Percentiles rank a stretch among this genome's conserved stretches.
phyloP scores from a whole-genome alignment of 306 rosid genomes.

The Myrica gale region DNA sequence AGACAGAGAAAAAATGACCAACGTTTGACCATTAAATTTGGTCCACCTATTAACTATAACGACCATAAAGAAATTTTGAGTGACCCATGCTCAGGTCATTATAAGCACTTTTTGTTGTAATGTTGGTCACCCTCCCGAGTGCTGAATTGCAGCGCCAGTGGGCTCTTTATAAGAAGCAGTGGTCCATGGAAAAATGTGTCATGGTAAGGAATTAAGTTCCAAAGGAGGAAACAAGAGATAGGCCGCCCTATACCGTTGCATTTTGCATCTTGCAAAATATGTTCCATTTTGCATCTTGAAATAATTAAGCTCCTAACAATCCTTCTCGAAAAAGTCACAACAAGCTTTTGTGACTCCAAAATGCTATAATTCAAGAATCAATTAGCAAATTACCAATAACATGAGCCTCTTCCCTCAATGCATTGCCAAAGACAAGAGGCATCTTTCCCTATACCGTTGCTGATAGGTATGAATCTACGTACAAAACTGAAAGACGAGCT shows the following conservation, averaged over 20 bases:
- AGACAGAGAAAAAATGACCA: too few relatives aligned
- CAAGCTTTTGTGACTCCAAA: conserved; percentile 32
- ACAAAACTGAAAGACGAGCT: conserved; percentile 17
- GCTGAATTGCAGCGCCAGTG: too few relatives aligned
- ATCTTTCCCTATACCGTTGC: conserved; percentile 14
- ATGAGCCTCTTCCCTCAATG: conserved; percentile 61
- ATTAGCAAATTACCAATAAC: conserved; percentile 24
- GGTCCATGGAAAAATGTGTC: too few relatives aligned
- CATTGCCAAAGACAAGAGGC: conserved; percentile 70
- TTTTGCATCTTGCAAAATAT: background rate
- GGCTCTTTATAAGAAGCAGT: too few relatives aligned
- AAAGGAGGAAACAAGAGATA: conserved; percentile 9
- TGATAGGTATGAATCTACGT: conserved; percentile 18
- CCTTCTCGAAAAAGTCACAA: conserved; percentile 29
- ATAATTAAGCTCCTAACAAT: background rate
- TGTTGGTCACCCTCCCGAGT: too few relatives aligned
- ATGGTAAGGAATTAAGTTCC: too few relatives aligned
- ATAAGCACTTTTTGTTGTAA: too few relatives aligned
- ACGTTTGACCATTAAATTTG: too few relatives aligned
- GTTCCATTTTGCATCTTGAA: conserved; percentile 4
- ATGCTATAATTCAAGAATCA: conserved; percentile 19
- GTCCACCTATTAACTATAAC: too few relatives aligned
- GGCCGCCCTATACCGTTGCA: background rate
- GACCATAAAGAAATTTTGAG: too few relatives aligned
- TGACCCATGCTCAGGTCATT: too few relatives aligned